Evolutionary conservation across 1,284 basidiomycete genomes (phyloP), one percentile per base, ranked within the genome.

Genomic region (Stygiomarasmius scandens): DNA sequence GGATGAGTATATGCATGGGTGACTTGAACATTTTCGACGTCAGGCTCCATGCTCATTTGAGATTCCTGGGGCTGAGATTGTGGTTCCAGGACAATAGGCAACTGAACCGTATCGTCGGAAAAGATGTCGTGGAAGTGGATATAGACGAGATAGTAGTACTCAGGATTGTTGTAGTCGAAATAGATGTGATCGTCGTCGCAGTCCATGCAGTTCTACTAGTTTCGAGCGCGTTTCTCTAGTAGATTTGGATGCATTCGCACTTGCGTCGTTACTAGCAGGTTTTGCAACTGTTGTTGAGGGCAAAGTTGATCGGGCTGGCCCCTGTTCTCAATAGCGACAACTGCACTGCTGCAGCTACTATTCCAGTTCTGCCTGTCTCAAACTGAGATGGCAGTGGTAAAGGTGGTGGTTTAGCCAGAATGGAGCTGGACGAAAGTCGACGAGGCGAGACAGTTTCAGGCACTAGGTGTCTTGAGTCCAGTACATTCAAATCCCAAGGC

Each of bases 11-110:
- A n/a, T n/a, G n/a, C n/a, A n/a, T n/a, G n/a, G n/a, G n/a, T n/a
- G 12, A 49, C 55, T 44, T 60, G 52, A 50, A 34, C 59, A 12
- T 58, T n/a, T 55, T 38, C 51, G 22, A 36, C 24, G 16, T 32
- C 58, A n/a, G 52, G 50, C 23, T 50, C 57, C 14, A 52, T 38
- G 25, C 64, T 61, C 54, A 62, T 64, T 29, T 38, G 32, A 12
- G 43, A 46, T 43, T 49, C 54, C 20, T 49, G 48, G 29, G 47
- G 49, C 43, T 56, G 49, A 20, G 43, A 19, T 19, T 24, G 51
- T 16, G 36, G 22, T 23, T 46, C 49, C n/a, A 23, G 22, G 16
- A 44, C n/a, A 29, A 19, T 10, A 11, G 16, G 45, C 41, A 22
- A 32, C 16, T 38, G 43, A 22, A 41, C 14, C 2, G 55, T 58